phyloP scores from a whole-genome alignment of 2,329 filamentous ascomycete species.

The Acrodontium crateriforme region DNA sequence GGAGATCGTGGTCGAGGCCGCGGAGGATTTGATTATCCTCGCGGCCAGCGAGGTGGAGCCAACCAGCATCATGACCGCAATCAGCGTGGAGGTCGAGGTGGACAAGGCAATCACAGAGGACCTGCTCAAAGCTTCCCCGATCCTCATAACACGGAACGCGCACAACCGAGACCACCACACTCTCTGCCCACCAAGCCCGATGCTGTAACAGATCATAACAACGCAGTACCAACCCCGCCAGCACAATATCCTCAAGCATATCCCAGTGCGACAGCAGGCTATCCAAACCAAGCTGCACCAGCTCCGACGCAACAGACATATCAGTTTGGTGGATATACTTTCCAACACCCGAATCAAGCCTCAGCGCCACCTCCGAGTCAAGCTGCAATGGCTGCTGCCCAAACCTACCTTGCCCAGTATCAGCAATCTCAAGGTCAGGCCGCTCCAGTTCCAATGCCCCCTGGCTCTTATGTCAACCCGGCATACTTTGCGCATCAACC shows the following conservation, averaged over 20 bases:
- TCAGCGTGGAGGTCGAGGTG: constrained; percentile 3
- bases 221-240: constrained; percentile 34
- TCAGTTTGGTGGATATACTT: constrained; percentile 54
- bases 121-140: constrained; percentile 15
- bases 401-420: constrained; percentile 1
- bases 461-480: constrained; percentile 21
- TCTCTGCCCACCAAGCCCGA: constrained; percentile 8
- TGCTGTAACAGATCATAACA: neutral
- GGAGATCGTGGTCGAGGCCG: constrained; percentile 10
- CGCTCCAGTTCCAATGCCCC: constrained; percentile 10
- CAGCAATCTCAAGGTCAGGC: no score
- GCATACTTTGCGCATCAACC: constrained; percentile 16
- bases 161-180: constrained; percentile 2
- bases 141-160: constrained; percentile 9
- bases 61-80: neutral
- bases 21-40: constrained; percentile 6
- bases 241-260: constrained; percentile 4
- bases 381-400: neutral
- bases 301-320: constrained; percentile 52
- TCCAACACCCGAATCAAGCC: constrained; percentile 11
- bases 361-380: constrained; percentile 3
- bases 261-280: no score
- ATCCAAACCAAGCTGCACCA: constrained; percentile 18
- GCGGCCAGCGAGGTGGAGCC: constrained; percentile 1
- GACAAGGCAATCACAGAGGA: constrained; percentile 6